These are phyloP conservation scores for Camelina hispida DNA, from an alignment of 345 rosid species.

Conservation along the genomic window DNA sequence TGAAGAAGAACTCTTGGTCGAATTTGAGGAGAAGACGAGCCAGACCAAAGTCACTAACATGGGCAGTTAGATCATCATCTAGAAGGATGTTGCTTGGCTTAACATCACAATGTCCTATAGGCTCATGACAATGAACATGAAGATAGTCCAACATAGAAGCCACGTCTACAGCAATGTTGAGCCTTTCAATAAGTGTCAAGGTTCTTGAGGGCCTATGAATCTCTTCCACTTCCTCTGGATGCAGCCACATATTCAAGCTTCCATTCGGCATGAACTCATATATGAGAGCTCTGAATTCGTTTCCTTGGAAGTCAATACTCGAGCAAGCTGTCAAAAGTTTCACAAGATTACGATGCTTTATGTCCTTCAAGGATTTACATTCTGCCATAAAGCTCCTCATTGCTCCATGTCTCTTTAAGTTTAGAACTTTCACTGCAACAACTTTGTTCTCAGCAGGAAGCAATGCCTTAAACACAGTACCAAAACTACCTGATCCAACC, in stretches of 20 bases:
- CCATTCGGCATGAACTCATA: slow-evolving; percentile 55
- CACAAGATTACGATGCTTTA: slow-evolving; percentile 56
- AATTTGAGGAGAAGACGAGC: slow-evolving; percentile 14
- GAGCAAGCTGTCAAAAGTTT: slow-evolving; percentile 54
- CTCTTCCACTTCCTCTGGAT: slow-evolving; percentile 14
- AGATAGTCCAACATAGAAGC: slow-evolving; percentile 25
- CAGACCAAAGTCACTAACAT: slow-evolving; percentile 36
- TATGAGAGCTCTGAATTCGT: slow-evolving; percentile 57
- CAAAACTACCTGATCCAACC: neutral
- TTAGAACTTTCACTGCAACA: slow-evolving; percentile 44
- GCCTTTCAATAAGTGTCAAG: slow-evolving; percentile 40
- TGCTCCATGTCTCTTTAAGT: slow-evolving; percentile 41
- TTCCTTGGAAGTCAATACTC: slow-evolving; percentile 48
- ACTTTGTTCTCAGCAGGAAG: rapidly evolving
- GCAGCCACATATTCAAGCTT: slow-evolving; percentile 51
- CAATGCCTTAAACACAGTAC: neutral
- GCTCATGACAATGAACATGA: slow-evolving; percentile 10
- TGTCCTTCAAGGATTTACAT: slow-evolving; percentile 45
- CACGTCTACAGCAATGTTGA: slow-evolving; percentile 40
- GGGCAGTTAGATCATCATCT: slow-evolving; percentile 21
- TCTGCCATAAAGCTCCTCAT: slow-evolving; percentile 52
- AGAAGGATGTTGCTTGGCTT: slow-evolving; percentile 32
- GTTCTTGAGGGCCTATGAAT: neutral
- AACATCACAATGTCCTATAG: slow-evolving; percentile 24
- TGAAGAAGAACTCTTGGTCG: neutral